Percentiles rank a stretch among this genome's conserved stretches.
Conservation (phyloP, 176 grass and related monocot species). For the Carex myosuroides region DNA sequence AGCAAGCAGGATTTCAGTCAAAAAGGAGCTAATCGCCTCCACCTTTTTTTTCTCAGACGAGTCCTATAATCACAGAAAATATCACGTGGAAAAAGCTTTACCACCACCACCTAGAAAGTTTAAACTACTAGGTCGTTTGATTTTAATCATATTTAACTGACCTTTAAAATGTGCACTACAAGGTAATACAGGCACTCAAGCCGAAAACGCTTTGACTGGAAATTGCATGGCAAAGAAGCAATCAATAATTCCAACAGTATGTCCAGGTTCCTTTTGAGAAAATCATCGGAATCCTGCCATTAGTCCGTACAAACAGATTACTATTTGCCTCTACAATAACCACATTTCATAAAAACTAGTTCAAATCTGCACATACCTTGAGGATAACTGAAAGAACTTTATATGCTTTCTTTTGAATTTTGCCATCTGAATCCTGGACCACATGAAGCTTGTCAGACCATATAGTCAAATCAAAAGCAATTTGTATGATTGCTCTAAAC, state of each 20-base stretch:
- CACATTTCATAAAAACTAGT: neutral
- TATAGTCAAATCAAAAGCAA: neutral
- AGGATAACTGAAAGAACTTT: slow-evolving; percentile 88
- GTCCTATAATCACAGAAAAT: slow-evolving; percentile 52
- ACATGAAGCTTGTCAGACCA: slow-evolving; percentile 3
- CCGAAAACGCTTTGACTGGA: slow-evolving; percentile 75
- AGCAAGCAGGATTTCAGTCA: slow-evolving; percentile 81
- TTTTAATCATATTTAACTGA: slow-evolving; percentile 25
- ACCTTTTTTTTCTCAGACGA: slow-evolving; percentile 56
- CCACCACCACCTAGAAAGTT: neutral
- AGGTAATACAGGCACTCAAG: slow-evolving; percentile 86
- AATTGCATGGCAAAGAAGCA: slow-evolving; percentile 61
- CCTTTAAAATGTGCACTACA: slow-evolving; percentile 71
- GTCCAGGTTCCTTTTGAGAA: slow-evolving; percentile 59
- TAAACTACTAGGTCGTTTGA: neutral
- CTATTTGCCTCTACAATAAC: neutral
- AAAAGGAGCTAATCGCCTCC: slow-evolving; percentile 74
- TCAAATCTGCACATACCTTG: slow-evolving; percentile 41
- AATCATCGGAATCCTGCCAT: slow-evolving; percentile 51
- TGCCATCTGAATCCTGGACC: slow-evolving; percentile 59
- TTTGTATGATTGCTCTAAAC: neutral
- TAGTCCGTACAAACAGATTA: slow-evolving; percentile 11
- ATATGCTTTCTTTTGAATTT: slow-evolving; percentile 97
- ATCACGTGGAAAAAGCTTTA: neutral
- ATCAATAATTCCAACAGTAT: slow-evolving; percentile 62